Conservation (phyloP, 2,329 filamentous ascomycete species). For the Beauveria pseudobassiana region DNA sequence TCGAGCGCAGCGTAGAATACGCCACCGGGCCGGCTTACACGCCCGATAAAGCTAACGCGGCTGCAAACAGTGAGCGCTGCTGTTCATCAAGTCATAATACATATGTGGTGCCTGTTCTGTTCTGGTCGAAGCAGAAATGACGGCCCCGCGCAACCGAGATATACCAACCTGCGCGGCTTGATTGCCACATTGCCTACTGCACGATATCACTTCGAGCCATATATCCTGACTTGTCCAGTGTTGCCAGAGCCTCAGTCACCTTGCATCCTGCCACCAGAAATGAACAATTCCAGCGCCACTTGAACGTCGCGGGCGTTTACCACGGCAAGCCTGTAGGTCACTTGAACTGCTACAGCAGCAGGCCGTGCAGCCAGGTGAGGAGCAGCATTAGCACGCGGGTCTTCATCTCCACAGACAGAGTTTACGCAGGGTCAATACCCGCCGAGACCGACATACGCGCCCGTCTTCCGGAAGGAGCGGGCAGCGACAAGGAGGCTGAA, state of each 20-base stretch:
- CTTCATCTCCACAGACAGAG: conserved; percentile 1
- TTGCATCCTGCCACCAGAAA: not conserved
- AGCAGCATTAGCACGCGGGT: not conserved
- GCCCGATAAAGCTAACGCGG: not conserved
- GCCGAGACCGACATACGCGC: conserved; percentile 6
- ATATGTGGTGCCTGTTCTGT: no score
- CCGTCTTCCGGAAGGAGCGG: not conserved
- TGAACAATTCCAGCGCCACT: not conserved
- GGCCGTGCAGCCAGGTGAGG: not conserved
- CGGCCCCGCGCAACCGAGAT: not conserved
- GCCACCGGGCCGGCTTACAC: not conserved
- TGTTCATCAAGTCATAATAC: not conserved
- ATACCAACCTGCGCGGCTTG: not conserved
- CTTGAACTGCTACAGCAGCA: not conserved
- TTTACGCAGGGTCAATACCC: not conserved
- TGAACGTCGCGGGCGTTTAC: not conserved
- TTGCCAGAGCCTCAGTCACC: not conserved
- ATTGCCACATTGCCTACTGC: not conserved
- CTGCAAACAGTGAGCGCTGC: not conserved
- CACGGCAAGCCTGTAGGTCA: not conserved
- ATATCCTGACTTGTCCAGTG: not conserved
- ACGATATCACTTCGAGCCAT: not conserved
- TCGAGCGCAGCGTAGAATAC: not conserved
- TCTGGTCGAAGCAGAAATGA: not conserved
- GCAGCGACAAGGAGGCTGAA: not conserved